Evolutionary conservation across 805 yeast species (phyloP).

Genomic region (Isabelozyma pseudorhagii): DNA sequence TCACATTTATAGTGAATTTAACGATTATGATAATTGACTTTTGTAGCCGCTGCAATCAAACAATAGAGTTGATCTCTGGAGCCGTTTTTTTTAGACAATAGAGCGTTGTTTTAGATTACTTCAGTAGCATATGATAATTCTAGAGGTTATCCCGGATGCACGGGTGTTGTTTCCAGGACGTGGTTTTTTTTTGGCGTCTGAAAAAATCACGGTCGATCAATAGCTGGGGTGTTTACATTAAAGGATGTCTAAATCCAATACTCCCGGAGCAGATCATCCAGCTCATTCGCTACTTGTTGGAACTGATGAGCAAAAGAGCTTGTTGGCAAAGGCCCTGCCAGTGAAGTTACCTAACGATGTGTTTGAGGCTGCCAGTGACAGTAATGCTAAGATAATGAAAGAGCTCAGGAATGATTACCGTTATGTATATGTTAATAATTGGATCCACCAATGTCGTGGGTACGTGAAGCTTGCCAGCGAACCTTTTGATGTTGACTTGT

Average conservation of each 20-base stretch:
- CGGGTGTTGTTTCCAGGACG: neutral
- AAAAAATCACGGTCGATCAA: too few relatives aligned
- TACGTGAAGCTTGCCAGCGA: slow-evolving; percentile 48
- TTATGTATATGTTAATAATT: slow-evolving; percentile 41
- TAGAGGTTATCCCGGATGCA: neutral
- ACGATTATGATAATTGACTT: neutral
- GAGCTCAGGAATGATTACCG: slow-evolving; percentile 15
- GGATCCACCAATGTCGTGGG: slow-evolving; percentile 56
- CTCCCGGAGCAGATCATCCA: slow-evolving; percentile 7
- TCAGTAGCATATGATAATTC: neutral
- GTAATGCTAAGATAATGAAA: slow-evolving; percentile 4
- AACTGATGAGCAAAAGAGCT: slow-evolving; percentile 12
- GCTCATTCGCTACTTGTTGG: slow-evolving; percentile 9
- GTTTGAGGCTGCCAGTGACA: slow-evolving; percentile 4
- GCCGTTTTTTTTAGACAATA: too few relatives aligned
- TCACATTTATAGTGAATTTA: neutral
- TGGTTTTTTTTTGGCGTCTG: neutral
- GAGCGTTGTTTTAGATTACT: too few relatives aligned
- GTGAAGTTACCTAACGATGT: slow-evolving; percentile 15
- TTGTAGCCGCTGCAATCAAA: neutral
- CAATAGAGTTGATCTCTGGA: too few relatives aligned
- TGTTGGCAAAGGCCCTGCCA: slow-evolving; percentile 17
- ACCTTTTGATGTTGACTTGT: slow-evolving; percentile 53
- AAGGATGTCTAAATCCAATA: slow-evolving; percentile 3
- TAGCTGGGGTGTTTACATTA: too few relatives aligned